Conservation (phyloP, 2,329 filamentous ascomycete genomes). For the Rutstroemia sp. region DNA sequence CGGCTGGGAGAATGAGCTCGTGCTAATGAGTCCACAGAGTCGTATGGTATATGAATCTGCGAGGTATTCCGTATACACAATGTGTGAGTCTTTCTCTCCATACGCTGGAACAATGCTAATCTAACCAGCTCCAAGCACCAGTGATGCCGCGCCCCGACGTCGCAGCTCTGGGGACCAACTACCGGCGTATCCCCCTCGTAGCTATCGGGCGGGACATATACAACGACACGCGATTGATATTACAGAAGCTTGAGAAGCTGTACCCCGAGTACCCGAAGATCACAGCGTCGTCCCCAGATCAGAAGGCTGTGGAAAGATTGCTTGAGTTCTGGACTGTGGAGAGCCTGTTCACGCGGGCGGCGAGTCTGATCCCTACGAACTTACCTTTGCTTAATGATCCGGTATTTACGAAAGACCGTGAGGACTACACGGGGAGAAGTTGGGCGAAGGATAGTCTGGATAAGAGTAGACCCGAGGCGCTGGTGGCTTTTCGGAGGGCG, state of each 20-base stretch:
- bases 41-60: constrained; percentile 60
- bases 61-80: constrained; percentile 58
- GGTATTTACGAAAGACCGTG: constrained; percentile 51
- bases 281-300: not conserved
- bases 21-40: constrained; percentile 30
- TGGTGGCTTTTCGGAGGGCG: constrained; percentile 45
- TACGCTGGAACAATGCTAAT: constrained; percentile 3
- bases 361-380: not conserved
- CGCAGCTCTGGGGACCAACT: constrained; percentile 50
- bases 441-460: constrained; percentile 35
- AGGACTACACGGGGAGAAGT: constrained; percentile 36
- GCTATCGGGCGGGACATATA: constrained; percentile 61
- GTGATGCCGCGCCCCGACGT: constrained; percentile 61
- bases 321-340: constrained; percentile 50
- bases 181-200: constrained; percentile 64
- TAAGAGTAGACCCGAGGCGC: constrained; percentile 44
- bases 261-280: constrained; percentile 33
- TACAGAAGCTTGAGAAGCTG: constrained; percentile 53
- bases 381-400: constrained; percentile 40
- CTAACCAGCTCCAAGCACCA: constrained; percentile 44
- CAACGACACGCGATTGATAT: constrained; percentile 61
- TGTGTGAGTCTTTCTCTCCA: constrained; percentile 45
- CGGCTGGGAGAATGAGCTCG: too few relatives aligned
- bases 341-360: not conserved
- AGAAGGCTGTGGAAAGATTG: constrained; percentile 39